A percentile compares a stretch with the other conserved stretches of the same genome.
phyloP scores from a whole-genome alignment of 192 early-diverging fungal genomes.

The Coemansia sp. region DNA sequence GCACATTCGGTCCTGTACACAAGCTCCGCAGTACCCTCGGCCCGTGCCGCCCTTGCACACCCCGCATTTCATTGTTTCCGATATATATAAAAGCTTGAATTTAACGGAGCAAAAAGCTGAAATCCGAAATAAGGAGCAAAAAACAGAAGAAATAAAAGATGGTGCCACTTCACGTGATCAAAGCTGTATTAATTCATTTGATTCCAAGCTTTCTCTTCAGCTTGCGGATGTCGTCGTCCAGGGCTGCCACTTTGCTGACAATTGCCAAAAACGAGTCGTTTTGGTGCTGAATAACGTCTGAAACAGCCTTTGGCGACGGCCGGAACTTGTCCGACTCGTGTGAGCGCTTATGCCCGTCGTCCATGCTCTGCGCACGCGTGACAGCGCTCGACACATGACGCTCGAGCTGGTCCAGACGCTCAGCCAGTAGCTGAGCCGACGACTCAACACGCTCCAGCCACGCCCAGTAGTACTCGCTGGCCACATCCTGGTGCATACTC shows the following conservation, averaged over 20 bases:
- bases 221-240: constrained; percentile 37
- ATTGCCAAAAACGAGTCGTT: constrained; percentile 50
- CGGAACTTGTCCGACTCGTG: neutral
- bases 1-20: constrained; percentile 40
- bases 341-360: constrained; percentile 2
- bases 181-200: constrained; percentile 8
- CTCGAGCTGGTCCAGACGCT: constrained; percentile 47
- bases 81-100: neutral
- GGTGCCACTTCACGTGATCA: neutral
- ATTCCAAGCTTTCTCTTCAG: constrained; percentile 26
- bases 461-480: constrained; percentile 49
- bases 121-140: neutral
- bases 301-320: constrained; percentile 30
- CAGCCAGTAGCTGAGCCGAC: constrained; percentile 24
- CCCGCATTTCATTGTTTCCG: constrained; percentile 47
- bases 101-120: neutral
- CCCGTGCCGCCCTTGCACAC: constrained; percentile 27
- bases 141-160: neutral
- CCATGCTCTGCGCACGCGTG: constrained; percentile 4
- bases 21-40: constrained; percentile 41
- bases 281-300: constrained; percentile 43
- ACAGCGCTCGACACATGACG: constrained; percentile 29
- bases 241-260: constrained; percentile 41
- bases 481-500: constrained; percentile 33
- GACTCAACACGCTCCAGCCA: constrained; percentile 38